Percentiles rank a stretch among this genome's conserved stretches.
These are phyloP conservation scores for Rhizoctonia solani DNA, from an alignment of 1,284 basidiomycete species.

Conservation along the genomic window DNA sequence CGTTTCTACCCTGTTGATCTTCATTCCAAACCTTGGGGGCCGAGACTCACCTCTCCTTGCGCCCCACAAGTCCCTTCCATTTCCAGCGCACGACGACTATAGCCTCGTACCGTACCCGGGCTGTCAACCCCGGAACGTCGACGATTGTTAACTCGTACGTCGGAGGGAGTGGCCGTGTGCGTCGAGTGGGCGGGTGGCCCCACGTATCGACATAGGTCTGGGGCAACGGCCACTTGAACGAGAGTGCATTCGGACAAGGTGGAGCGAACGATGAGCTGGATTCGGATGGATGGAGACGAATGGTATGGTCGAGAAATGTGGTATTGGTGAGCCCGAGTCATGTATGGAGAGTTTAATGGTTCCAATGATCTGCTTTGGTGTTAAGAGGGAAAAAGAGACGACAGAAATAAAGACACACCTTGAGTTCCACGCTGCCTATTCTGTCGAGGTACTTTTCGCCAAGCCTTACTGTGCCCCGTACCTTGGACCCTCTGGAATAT, in stretches of 20 bases:
- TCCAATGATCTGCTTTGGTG: slow-evolving; percentile 16
- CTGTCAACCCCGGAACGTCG: slow-evolving; percentile 37
- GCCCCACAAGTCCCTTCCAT: slow-evolving; percentile 34
- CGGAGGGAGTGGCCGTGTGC: slow-evolving; percentile 33
- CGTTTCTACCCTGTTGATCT: too few relatives aligned
- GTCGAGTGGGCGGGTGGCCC: slow-evolving; percentile 14
- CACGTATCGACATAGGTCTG: slow-evolving; percentile 29
- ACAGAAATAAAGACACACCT: slow-evolving; percentile 10
- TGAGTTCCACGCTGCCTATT: slow-evolving; percentile 29
- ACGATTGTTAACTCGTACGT: slow-evolving; percentile 33
- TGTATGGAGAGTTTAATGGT: slow-evolving; percentile 32
- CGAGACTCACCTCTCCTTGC: slow-evolving; percentile 28
- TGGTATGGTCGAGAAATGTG: slow-evolving; percentile 3
- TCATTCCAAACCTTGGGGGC: too few relatives aligned
- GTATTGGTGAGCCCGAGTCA: slow-evolving; percentile 25
- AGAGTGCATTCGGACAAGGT: neutral
- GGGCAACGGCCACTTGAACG: slow-evolving; percentile 35
- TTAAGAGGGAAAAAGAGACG: neutral
- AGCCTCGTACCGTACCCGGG: slow-evolving; percentile 36
- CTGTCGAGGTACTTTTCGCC: slow-evolving; percentile 16
- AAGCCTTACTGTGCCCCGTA: slow-evolving; percentile 29
- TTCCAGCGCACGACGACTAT: slow-evolving; percentile 34
- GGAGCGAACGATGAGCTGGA: neutral
- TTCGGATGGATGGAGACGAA: slow-evolving; percentile 19
- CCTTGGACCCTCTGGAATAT: slow-evolving; percentile 31